Evolutionary conservation across 2,329 filamentous ascomycete genomes (phyloP).

Genomic region (Fusarium proliferatum): DNA sequence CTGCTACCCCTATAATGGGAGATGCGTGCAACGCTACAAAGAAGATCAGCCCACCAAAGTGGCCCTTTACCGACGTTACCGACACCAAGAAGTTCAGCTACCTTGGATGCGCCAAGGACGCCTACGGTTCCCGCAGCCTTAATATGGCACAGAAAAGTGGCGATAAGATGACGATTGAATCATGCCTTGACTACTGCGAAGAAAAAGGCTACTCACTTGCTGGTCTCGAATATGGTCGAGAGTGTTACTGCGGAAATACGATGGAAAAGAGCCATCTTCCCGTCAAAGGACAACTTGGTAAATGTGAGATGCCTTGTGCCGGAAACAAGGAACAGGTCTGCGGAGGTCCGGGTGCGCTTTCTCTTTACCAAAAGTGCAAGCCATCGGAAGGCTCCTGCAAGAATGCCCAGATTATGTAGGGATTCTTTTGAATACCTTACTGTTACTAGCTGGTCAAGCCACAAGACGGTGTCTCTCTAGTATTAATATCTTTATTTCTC

Average conservation of each 20-base stretch:
- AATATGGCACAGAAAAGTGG: background rate
- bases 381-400: background rate
- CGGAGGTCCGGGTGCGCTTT: background rate
- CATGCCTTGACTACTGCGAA: background rate
- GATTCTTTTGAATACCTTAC: background rate
- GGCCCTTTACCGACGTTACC: background rate
- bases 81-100: background rate
- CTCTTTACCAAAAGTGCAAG: background rate
- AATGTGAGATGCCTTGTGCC: background rate
- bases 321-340: background rate
- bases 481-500: too few species aligned
- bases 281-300: background rate
- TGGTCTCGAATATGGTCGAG: background rate
- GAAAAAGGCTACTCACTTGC: background rate
- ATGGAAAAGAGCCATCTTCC: background rate
- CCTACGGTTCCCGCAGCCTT: background rate
- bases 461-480: too few species aligned
- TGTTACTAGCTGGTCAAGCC: too few species aligned
- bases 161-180: background rate
- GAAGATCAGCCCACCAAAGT: background rate
- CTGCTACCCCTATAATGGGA: fast-evolving
- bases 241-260: background rate
- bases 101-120: background rate
- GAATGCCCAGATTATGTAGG: background rate
- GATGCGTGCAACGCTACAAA: background rate